A percentile compares a stretch with the other conserved stretches of the same genome.
These are phyloP conservation scores for Leishmania lainsoni DNA, from an alignment of 208 protist genomes.

Conservation along the genomic window DNA sequence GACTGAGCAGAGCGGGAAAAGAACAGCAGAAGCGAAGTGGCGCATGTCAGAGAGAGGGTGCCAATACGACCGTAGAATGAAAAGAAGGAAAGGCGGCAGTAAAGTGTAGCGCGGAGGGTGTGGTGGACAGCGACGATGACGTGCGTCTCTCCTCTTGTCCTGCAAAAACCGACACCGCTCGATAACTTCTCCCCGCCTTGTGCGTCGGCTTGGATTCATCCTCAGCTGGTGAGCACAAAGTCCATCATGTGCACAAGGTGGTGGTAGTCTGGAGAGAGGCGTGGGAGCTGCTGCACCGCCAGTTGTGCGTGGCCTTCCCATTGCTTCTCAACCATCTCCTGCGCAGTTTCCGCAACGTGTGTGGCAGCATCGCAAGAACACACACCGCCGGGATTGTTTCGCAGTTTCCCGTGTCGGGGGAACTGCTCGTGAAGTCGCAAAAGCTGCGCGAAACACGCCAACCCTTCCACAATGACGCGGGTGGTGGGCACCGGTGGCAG, in stretches of 20 bases:
- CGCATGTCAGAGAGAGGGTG: not conserved
- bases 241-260: slow-evolving; percentile 14
- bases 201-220: not conserved
- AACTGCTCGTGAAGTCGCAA: slow-evolving; percentile 6
- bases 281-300: not conserved
- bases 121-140: not conserved
- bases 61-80: too few species aligned
- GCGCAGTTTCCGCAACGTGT: not conserved
- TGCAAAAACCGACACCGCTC: not conserved
- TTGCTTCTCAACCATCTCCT: slow-evolving; percentile 7
- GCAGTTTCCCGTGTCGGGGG: not conserved
- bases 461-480: slow-evolving; percentile 15
- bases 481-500: slow-evolving; percentile 2
- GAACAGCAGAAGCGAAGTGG: not conserved
- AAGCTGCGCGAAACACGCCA: not conserved
- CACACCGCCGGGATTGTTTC: not conserved
- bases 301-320: slow-evolving; percentile 16
- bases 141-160: not conserved
- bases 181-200: not conserved
- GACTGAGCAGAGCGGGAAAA: slow-evolving; percentile 4
- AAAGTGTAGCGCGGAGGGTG: not conserved
- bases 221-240: slow-evolving; percentile 9
- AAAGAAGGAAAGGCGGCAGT: not conserved
- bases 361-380: not conserved
- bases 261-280: slow-evolving; percentile 4